Conservation (phyloP, 352 stramenopile species). For the Globisporangium takayamanum region DNA sequence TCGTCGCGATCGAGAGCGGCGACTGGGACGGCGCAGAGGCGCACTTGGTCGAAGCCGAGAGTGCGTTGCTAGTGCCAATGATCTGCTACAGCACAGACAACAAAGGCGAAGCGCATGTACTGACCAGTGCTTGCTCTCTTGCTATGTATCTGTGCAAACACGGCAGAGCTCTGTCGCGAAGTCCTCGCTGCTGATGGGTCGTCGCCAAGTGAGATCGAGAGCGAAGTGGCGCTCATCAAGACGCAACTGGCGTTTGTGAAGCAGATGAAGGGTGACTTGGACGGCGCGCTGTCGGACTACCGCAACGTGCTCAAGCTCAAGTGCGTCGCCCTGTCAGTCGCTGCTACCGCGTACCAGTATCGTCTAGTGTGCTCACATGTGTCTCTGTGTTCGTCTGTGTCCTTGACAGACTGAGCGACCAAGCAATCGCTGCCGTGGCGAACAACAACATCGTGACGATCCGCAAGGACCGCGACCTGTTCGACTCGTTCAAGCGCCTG, state of each 20-base stretch:
- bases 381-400: neutral
- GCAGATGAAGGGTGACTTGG: constrained; percentile 64
- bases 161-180: constrained; percentile 57
- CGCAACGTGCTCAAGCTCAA: constrained; percentile 78
- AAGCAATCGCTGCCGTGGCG: constrained; percentile 53
- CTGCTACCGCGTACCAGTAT: neutral
- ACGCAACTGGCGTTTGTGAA: constrained; percentile 74
- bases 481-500: constrained; percentile 83
- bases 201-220: constrained; percentile 51
- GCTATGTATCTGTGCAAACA: neutral
- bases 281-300: constrained; percentile 66
- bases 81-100: neutral
- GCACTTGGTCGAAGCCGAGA: constrained; percentile 47
- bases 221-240: constrained; percentile 66
- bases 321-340: constrained; percentile 20
- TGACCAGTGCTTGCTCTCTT: neutral
- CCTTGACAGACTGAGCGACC: constrained; percentile 48
- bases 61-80: constrained; percentile 21
- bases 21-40: constrained; percentile 45
- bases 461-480: constrained; percentile 62
- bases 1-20: constrained; percentile 59
- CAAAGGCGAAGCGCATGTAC: too few species aligned
- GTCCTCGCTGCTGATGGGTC: constrained; percentile 46
- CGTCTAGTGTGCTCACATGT: neutral
- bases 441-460: constrained; percentile 83